Conservation (phyloP, 108 stramenopile species). For the Chaetoceros muelleri region DNA sequence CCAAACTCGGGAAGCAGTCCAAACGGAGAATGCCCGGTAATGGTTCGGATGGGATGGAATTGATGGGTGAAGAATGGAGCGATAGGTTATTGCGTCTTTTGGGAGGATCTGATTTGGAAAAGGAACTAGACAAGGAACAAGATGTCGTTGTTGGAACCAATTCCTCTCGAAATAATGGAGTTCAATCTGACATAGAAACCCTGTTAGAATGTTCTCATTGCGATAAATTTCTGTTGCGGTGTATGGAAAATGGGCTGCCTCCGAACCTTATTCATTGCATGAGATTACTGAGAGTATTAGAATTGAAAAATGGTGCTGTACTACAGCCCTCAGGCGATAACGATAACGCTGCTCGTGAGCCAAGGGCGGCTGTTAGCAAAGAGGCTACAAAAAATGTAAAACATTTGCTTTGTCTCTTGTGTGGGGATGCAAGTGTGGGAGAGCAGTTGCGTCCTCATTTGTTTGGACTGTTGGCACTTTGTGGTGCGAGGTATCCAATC, state of each 20-base stretch:
- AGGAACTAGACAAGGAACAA: slow-evolving; percentile 4
- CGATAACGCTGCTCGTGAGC: no score
- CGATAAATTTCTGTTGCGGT: slow-evolving; percentile 76
- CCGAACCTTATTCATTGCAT: slow-evolving; percentile 94
- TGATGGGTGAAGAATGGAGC: slow-evolving; percentile 47
- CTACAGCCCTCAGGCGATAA: no score
- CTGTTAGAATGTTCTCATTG: slow-evolving; percentile 52
- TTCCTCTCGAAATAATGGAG: not conserved
- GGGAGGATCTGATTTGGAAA: slow-evolving; percentile 47
- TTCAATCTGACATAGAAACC: slow-evolving; percentile 49
- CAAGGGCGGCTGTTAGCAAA: slow-evolving; percentile 21
- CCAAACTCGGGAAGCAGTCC: slow-evolving; percentile 19
- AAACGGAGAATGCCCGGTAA: slow-evolving; percentile 17
- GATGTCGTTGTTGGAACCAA: no score
- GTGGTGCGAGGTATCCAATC: slow-evolving; percentile 78
- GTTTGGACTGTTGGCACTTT: slow-evolving; percentile 82
- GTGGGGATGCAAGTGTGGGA: slow-evolving; percentile 71
- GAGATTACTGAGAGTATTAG: slow-evolving; percentile 82
- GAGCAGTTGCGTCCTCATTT: slow-evolving; percentile 89
- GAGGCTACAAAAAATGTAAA: slow-evolving; percentile 71
- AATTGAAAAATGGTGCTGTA: slow-evolving; percentile 57
- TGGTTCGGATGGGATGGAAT: slow-evolving; percentile 5
- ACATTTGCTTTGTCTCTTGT: slow-evolving; percentile 67
- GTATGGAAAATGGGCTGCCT: slow-evolving; percentile 89
- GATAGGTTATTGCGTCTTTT: slow-evolving; percentile 43